phyloP scores from a whole-genome alignment of 1,139 yeast species.

The Blastobotrys ciferrii region DNA sequence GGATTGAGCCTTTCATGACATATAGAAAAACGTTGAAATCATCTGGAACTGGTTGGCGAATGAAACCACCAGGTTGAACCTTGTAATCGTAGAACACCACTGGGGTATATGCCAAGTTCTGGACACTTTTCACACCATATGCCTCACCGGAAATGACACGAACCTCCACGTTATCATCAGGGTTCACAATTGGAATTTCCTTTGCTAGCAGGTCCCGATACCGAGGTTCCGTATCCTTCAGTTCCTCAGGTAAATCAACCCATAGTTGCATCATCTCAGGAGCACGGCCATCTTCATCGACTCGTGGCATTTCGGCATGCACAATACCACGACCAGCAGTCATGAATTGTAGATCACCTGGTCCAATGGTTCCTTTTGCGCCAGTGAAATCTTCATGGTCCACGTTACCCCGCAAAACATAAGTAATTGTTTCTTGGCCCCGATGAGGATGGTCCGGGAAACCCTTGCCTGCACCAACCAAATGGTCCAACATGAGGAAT shows the following conservation, averaged over 20 bases:
- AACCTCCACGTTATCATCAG: slow-evolving; percentile 64
- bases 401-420: slow-evolving; percentile 68
- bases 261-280: slow-evolving; percentile 81
- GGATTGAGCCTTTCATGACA: slow-evolving; percentile 60
- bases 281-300: slow-evolving; percentile 45
- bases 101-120: slow-evolving; percentile 83
- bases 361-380: slow-evolving; percentile 66
- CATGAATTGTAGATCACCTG: slow-evolving; percentile 93
- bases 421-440: slow-evolving; percentile 87
- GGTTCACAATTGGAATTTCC: slow-evolving; percentile 70
- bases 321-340: slow-evolving; percentile 91
- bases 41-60: slow-evolving; percentile 58
- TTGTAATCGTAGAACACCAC: slow-evolving; percentile 70
- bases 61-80: slow-evolving; percentile 65
- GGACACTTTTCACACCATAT: slow-evolving; percentile 69
- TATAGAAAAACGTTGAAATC: slow-evolving; percentile 75
- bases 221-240: slow-evolving; percentile 70
- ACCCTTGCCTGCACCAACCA: slow-evolving; percentile 53
- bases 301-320: slow-evolving; percentile 84
- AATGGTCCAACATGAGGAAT: slow-evolving; percentile 82
- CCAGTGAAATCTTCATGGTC: slow-evolving; percentile 96
- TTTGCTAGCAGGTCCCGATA: slow-evolving; percentile 73
- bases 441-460: slow-evolving; percentile 94
- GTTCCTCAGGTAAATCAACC: slow-evolving; percentile 79
- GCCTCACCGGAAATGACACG: slow-evolving; percentile 77